A percentile compares a stretch with the other conserved stretches of the same genome.
phyloP scores from a whole-genome alignment of 495 filamentous ascomycete species.

The Aspergillus incahuasiensis region DNA sequence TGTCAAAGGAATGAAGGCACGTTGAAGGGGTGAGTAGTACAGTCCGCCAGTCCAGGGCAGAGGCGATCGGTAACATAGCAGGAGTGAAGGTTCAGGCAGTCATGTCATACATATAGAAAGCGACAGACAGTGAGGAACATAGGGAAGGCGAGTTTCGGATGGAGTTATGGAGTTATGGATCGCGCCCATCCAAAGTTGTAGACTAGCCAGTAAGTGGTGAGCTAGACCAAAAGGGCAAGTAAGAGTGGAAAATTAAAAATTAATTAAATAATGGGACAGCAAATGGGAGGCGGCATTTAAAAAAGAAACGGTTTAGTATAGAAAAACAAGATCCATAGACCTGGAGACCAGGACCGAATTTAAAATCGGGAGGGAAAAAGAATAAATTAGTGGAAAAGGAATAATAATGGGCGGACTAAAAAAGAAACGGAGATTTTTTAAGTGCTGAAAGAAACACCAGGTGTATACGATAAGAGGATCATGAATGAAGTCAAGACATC shows the following conservation, averaged over 20 bases:
- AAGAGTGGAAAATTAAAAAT: slow-evolving; percentile 11
- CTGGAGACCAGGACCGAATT: slow-evolving; percentile 7
- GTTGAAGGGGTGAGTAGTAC: slow-evolving; percentile 20
- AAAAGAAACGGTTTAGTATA: slow-evolving; percentile 7
- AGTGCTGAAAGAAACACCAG: slow-evolving; percentile 15
- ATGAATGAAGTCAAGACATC: slow-evolving; percentile 44
- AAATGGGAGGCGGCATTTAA: slow-evolving; percentile 4
- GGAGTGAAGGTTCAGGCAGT: slow-evolving; percentile 9
- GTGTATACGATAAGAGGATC: slow-evolving; percentile 15
- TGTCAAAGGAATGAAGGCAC: slow-evolving; percentile 37
- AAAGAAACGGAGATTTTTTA: slow-evolving; percentile 13
- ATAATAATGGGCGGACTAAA: slow-evolving; percentile 13
- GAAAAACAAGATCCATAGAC: slow-evolving; percentile 8
- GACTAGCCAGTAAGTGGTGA: slow-evolving; percentile 7
- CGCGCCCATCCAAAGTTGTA: slow-evolving; percentile 16
- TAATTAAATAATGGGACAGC: slow-evolving; percentile 8
- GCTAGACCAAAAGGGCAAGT: slow-evolving; percentile 23
- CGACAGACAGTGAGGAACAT: slow-evolving; percentile 12
- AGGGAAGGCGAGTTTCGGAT: slow-evolving; percentile 18
- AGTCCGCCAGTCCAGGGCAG: slow-evolving; percentile 16
- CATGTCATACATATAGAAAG: slow-evolving; percentile 7
- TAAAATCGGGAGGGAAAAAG: slow-evolving; percentile 10
- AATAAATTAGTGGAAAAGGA: slow-evolving; percentile 12
- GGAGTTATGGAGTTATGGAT: slow-evolving; percentile 7
- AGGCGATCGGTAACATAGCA: slow-evolving; percentile 9